A percentile compares a stretch with the other conserved stretches of the same genome.
These are phyloP conservation scores for Citrus cavaleriei DNA, from an alignment of 345 rosid genomes.

Conservation along the genomic window DNA sequence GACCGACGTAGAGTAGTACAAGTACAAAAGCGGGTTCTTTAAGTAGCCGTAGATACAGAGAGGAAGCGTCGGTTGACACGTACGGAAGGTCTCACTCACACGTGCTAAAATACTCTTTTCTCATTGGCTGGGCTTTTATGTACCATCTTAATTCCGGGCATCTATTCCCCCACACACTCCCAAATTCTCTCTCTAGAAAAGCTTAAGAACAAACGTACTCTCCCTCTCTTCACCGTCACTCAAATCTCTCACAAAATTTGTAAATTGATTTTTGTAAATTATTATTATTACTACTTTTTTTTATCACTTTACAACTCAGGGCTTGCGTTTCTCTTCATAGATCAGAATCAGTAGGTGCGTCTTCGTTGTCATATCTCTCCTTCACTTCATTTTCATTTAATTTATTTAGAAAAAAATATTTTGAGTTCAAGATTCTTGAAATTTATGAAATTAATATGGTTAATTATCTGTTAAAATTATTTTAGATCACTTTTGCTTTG, in stretches of 20 bases:
- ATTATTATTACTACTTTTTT: too few species aligned
- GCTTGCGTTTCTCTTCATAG: background rate
- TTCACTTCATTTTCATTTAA: too few species aligned
- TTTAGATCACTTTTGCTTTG: too few species aligned
- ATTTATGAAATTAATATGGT: too few species aligned
- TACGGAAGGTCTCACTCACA: conserved; percentile 28
- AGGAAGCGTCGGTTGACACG: conserved; percentile 71
- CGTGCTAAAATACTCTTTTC: conserved; percentile 24
- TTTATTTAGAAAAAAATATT: too few species aligned
- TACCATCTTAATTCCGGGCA: conserved; percentile 26
- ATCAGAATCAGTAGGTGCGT: too few species aligned
- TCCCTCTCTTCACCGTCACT: conserved; percentile 23
- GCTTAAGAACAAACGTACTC: conserved; percentile 3
- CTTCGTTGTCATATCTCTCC: too few species aligned
- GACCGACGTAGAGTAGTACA: background rate
- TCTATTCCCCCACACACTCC: conserved; percentile 6
- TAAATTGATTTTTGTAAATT: too few species aligned
- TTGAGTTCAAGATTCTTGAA: too few species aligned
- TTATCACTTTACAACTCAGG: background rate
- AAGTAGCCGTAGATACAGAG: conserved; percentile 2
- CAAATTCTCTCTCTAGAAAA: background rate
- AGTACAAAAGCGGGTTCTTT: background rate
- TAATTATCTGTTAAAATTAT: too few species aligned
- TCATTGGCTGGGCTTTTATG: conserved; percentile 24
- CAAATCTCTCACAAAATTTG: background rate